phyloP scores from a whole-genome alignment of 345 rosid species.

The Salix brachista region DNA sequence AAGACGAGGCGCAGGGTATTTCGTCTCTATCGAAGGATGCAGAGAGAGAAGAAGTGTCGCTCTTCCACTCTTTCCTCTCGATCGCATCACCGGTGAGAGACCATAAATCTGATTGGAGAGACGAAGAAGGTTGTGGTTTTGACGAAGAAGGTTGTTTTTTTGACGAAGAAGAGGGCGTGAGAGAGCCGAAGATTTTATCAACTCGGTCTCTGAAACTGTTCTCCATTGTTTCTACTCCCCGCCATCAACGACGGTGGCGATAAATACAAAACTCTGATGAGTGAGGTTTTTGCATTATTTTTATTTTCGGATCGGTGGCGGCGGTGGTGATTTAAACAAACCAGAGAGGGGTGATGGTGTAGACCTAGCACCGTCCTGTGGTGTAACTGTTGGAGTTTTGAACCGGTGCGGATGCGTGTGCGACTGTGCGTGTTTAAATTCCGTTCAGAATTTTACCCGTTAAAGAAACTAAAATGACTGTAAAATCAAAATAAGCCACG shows the following conservation, averaged over 20 bases:
- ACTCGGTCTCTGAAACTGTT: slow-evolving; percentile 54
- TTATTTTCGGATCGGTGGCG: background rate
- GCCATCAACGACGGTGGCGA: background rate
- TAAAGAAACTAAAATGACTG: too few species aligned
- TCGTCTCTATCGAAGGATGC: slow-evolving; percentile 39
- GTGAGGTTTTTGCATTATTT: background rate
- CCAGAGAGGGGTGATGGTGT: too few species aligned
- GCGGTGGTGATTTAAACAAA: too few species aligned
- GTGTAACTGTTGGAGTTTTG: too few species aligned
- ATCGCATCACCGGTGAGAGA: slow-evolving; percentile 43
- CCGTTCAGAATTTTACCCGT: too few species aligned
- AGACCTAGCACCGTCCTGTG: too few species aligned
- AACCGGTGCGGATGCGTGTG: background rate
- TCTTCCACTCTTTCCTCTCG: slow-evolving; percentile 41
- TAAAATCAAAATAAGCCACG: too few species aligned
- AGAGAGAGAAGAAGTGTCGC: background rate
- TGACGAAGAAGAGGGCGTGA: slow-evolving; percentile 29
- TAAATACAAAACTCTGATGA: too few species aligned
- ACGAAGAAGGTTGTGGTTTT: slow-evolving; percentile 13
- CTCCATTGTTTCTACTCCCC: slow-evolving; percentile 19
- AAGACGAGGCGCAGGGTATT: slow-evolving; percentile 49
- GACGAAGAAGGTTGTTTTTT: slow-evolving; percentile 5
- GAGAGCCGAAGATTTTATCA: slow-evolving; percentile 53
- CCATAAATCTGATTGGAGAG: slow-evolving; percentile 39
- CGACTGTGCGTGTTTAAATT: too few species aligned